phyloP scores from a whole-genome alignment of 2,329 filamentous ascomycete species.

The Ophiostoma sp. region DNA sequence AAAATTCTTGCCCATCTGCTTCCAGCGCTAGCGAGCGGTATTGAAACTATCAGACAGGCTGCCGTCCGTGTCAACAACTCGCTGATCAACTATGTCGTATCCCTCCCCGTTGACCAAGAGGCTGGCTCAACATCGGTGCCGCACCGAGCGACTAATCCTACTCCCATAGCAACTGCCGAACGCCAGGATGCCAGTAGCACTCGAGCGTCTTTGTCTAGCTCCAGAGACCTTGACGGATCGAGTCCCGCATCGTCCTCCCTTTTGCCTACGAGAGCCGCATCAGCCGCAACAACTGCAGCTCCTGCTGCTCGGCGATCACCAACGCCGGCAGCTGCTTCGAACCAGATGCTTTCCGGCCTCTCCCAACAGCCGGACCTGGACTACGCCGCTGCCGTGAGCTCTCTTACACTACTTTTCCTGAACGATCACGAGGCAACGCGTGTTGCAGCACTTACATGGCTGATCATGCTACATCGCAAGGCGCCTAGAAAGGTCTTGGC shows the following conservation, averaged over 20 bases:
- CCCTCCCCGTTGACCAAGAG: constrained; percentile 71
- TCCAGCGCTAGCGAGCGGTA: constrained; percentile 88
- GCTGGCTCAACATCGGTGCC: constrained; percentile 30
- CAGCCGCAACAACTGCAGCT: constrained; percentile 52
- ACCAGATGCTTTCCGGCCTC: constrained; percentile 33
- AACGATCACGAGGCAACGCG: constrained; percentile 97
- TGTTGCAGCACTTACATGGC: constrained; percentile 90
- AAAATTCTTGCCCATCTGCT: constrained; percentile 88
- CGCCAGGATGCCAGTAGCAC: constrained; percentile 50
- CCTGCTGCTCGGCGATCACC: constrained; percentile 32
- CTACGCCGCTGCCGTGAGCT: constrained; percentile 91
- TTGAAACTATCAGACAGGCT: constrained; percentile 84
- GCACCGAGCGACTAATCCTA: background rate
- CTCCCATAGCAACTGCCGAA: constrained; percentile 37
- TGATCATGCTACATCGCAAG: constrained; percentile 97
- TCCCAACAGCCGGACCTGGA: constrained; percentile 71
- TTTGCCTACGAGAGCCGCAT: constrained; percentile 3
- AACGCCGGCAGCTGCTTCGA: constrained; percentile 33
- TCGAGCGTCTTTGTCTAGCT: constrained; percentile 54
- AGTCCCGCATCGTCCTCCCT: constrained; percentile 48
- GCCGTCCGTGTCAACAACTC: constrained; percentile 87
- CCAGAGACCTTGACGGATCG: constrained; percentile 53
- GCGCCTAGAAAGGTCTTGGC: constrained; percentile 89
- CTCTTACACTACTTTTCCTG: constrained; percentile 86
- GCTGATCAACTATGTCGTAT: constrained; percentile 91